A percentile compares a stretch with the other conserved stretches of the same genome.
phyloP scores from a whole-genome alignment of 345 rosid genomes.

The Bruguiera sexangula region DNA sequence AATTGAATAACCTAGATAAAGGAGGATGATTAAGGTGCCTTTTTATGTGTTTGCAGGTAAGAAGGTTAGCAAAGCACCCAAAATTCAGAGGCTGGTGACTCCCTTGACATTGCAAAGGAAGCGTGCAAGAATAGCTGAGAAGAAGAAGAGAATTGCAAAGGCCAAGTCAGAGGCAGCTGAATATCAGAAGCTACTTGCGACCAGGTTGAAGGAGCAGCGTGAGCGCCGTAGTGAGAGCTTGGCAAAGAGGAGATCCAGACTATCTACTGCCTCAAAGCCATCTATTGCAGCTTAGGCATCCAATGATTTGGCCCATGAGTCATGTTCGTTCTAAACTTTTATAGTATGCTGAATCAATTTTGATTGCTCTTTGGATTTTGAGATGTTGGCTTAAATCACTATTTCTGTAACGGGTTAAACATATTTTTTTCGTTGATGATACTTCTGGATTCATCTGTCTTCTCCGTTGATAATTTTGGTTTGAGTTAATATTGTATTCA shows the following conservation, averaged over 20 bases:
- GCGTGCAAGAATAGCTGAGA: slow-evolving; percentile 25
- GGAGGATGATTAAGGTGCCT: background rate
- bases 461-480: background rate
- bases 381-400: background rate
- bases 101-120: slow-evolving; percentile 28
- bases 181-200: slow-evolving; percentile 28
- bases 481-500: too few species aligned
- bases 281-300: slow-evolving; percentile 15
- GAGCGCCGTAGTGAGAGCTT: slow-evolving; percentile 30
- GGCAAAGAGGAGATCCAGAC: slow-evolving; percentile 31
- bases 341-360: slow-evolving; percentile 5
- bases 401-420: background rate
- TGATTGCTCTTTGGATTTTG: slow-evolving; percentile 4
- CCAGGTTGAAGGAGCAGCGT: slow-evolving; percentile 33
- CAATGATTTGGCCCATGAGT: background rate
- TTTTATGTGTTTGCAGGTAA: slow-evolving; percentile 19
- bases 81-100: slow-evolving; percentile 29
- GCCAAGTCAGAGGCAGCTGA: slow-evolving; percentile 30
- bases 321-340: background rate
- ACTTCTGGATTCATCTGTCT: background rate
- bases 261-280: slow-evolving; percentile 31
- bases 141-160: slow-evolving; percentile 31
- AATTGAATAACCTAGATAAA: too few species aligned
- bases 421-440: background rate
- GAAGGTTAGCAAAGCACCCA: slow-evolving; percentile 30